These are phyloP conservation scores for Dactylellina leptospora DNA, from an alignment of 2,329 filamentous ascomycete species.

Conservation along the genomic window DNA sequence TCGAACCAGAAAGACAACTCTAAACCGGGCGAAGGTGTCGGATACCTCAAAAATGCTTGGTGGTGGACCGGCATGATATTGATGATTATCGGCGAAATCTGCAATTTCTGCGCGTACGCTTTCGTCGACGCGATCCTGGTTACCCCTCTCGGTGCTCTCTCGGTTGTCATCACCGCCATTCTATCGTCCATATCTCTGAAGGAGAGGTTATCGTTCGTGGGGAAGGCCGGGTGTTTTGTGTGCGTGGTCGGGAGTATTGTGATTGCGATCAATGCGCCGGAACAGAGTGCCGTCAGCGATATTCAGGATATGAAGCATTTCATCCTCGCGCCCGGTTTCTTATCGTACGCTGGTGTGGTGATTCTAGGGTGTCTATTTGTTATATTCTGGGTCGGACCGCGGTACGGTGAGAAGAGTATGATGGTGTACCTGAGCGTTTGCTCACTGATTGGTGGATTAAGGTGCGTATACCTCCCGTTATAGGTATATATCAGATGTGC, in stretches of 20 bases:
- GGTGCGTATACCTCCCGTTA: conserved; percentile 30
- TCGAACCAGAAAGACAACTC: conserved; percentile 97
- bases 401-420: conserved; percentile 97
- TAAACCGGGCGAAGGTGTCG: conserved; percentile 93
- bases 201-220: conserved; percentile 91
- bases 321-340: conserved; percentile 85
- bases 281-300: conserved; percentile 80
- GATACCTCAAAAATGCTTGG: conserved; percentile 91
- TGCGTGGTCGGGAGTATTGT: conserved; percentile 93
- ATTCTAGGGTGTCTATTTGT: conserved; percentile 76
- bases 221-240: conserved; percentile 93
- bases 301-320: conserved; percentile 93
- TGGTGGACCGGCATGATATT: conserved; percentile 97
- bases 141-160: conserved; percentile 87
- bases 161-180: conserved; percentile 90
- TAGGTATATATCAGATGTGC: neutral
- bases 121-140: conserved; percentile 97
- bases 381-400: conserved; percentile 81
- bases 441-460: conserved; percentile 90
- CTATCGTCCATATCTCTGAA: conserved; percentile 95
- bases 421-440: conserved; percentile 96
- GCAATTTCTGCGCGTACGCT: conserved; percentile 96
- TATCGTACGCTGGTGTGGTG: conserved; percentile 83
- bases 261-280: conserved; percentile 91
- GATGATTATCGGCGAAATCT: conserved; percentile 96